Percentiles rank a stretch among this genome's conserved stretches.
These are phyloP conservation scores for Echinosophora koreensis DNA, from an alignment of 306 rosid species.

Conservation along the genomic window DNA sequence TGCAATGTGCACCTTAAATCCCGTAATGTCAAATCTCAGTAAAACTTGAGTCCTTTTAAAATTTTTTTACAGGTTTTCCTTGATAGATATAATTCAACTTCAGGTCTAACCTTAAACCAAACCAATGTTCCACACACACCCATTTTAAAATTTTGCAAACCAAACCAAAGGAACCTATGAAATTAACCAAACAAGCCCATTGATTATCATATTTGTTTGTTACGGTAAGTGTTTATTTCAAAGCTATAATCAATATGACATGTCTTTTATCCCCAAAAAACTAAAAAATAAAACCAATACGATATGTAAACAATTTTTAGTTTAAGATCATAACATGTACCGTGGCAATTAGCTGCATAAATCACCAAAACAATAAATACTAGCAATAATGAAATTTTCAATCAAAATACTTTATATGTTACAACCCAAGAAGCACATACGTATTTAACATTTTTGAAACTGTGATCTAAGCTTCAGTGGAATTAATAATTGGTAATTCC, in stretches of 20 bases:
- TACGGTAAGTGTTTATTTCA: neutral
- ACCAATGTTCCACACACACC: neutral
- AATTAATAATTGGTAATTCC: neutral
- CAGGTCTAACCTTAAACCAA: neutral
- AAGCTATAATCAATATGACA: neutral
- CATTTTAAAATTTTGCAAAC: slow-evolving; percentile 2
- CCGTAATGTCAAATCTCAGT: neutral
- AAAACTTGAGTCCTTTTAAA: neutral
- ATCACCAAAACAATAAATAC: slow-evolving; percentile 21
- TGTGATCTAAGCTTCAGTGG: neutral
- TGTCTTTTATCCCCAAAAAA: neutral
- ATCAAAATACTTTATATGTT: neutral
- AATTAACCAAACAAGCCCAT: neutral
- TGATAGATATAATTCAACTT: neutral
- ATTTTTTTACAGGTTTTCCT: neutral
- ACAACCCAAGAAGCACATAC: neutral
- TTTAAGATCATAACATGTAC: neutral
- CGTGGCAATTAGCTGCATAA: slow-evolving; percentile 2
- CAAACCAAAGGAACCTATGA: slow-evolving; percentile 19
- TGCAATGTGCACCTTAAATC: neutral
- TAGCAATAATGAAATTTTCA: neutral
- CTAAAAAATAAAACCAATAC: no score
- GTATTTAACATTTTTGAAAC: neutral
- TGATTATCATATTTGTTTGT: neutral
- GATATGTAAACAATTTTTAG: no score